Base-by-base conservation (phyloP, 2,329 filamentous ascomycete genomes). In the Cladophialophora immunda region DNA sequence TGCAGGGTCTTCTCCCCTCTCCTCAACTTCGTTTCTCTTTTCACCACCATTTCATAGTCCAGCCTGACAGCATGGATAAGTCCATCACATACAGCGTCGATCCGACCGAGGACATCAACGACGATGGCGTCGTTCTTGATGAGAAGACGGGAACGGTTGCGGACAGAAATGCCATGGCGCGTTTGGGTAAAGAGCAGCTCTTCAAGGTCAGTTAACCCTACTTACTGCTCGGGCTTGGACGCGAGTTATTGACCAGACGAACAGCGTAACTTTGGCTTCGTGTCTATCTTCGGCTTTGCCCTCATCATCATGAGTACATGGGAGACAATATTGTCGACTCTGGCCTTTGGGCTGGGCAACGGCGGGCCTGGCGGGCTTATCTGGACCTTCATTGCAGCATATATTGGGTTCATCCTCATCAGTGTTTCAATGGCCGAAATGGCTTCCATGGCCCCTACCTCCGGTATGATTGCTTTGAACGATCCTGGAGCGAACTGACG, bases 311-410 rank as follows among this genome's bases (percentile, higher is more conserved):
- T 81, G 53, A 75, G 76, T 47, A 82, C 80, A 50, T 82, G 81
- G 80, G 79, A 81, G 70, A 76, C 77, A 22, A 75, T 80, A 30
- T 73, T 82, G 36, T 78, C 78, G 75, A 81, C 68, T 27, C 76
- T 74, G 5, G 54, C 57, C 13, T 71, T 72, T 38, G 64, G 67
- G 27, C 50, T 72, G 29, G 75, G 73, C 25, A 85, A 86, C 70
- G 85, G 85, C 11, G 85, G 85, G 8, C 81, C 82, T 0, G 84
- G 81, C 4, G 84, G 84, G 19, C 77, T 86, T 3, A 81, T 87
- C 55, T 87, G 84, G 78, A 80, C 83, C 2, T 86, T 82, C 62
- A 64, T 86, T 2, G 73, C 83, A 45, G 79, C 79, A 7, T 83
- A 81, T 78, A 69, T 80, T 27, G 83, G 83, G 0, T 78, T 81